A percentile compares a stretch with the other conserved stretches of the same genome.
Conservation (phyloP, 1,284 basidiomycete genomes). For the Coniophora puteana region DNA sequence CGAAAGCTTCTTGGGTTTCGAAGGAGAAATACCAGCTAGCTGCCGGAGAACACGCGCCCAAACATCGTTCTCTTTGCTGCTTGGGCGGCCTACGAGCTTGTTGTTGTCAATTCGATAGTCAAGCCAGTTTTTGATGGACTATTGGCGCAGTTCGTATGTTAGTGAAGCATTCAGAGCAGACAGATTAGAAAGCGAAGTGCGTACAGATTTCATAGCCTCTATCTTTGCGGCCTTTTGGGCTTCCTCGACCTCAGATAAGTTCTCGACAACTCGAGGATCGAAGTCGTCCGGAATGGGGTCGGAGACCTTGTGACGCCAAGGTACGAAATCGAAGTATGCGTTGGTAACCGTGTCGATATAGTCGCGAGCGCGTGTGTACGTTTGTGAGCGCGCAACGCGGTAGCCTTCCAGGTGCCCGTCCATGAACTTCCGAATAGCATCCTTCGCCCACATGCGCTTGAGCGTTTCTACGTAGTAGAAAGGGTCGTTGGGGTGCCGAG, state of each 20-base stretch:
- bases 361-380: too few species aligned
- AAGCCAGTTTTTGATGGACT: neutral
- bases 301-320: too few species aligned
- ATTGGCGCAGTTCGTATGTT: too few species aligned
- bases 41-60: neutral
- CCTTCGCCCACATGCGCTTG: too few species aligned
- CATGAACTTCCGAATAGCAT: too few species aligned
- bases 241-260: neutral
- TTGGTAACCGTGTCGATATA: too few species aligned
- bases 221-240: neutral
- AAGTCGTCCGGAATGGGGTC: too few species aligned
- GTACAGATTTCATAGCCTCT: neutral
- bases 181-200: neutral
- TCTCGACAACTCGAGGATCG: neutral
- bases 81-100: neutral
- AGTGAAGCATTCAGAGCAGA: neutral
- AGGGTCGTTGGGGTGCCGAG: too few species aligned
- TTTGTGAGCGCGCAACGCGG: too few species aligned
- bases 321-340: neutral
- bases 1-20: neutral
- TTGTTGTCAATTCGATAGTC: neutral
- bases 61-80: neutral
- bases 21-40: neutral
- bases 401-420: too few species aligned
- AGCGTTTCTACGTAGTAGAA: too few species aligned